These are phyloP conservation scores for Rossbeevera mucosa DNA, from an alignment of 768 basidiomycete genomes.

Conservation along the genomic window DNA sequence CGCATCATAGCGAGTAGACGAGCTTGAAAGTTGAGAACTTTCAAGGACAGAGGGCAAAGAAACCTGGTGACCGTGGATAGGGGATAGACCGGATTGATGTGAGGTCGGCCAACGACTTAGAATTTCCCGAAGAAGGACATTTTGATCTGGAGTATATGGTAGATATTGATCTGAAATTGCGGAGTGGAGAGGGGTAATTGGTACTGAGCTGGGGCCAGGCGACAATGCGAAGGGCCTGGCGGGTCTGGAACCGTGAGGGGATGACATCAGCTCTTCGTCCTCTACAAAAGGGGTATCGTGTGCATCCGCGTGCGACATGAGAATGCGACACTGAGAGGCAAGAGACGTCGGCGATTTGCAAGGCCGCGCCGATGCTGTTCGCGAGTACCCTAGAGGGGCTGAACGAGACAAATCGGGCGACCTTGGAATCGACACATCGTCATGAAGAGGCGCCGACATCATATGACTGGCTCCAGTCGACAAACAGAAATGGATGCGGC, in stretches of 20 bases:
- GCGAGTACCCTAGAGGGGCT: constrained; percentile 24
- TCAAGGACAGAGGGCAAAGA: constrained; percentile 39
- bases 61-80: constrained; percentile 37
- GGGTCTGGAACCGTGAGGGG: constrained; percentile 46
- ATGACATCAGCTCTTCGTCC: constrained; percentile 43
- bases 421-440: constrained; percentile 19
- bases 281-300: constrained; percentile 26
- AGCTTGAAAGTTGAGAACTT: constrained; percentile 53
- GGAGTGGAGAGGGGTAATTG: constrained; percentile 28
- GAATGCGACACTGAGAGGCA: constrained; percentile 18
- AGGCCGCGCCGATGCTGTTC: constrained; percentile 29
- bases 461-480: constrained; percentile 26
- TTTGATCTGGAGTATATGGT: constrained; percentile 34
- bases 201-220: constrained; percentile 32
- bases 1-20: constrained; percentile 49
- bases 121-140: constrained; percentile 41
- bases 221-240: constrained; percentile 51
- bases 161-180: constrained; percentile 48
- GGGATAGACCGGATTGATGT: constrained; percentile 34
- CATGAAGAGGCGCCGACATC: constrained; percentile 7
- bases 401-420: constrained; percentile 34
- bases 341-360: constrained; percentile 18
- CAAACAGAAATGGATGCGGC: constrained; percentile 25
- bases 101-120: constrained; percentile 48
- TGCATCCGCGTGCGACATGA: constrained; percentile 19